phyloP scores from a whole-genome alignment of 352 stramenopile genomes.

The Phytophthora hybrid region DNA sequence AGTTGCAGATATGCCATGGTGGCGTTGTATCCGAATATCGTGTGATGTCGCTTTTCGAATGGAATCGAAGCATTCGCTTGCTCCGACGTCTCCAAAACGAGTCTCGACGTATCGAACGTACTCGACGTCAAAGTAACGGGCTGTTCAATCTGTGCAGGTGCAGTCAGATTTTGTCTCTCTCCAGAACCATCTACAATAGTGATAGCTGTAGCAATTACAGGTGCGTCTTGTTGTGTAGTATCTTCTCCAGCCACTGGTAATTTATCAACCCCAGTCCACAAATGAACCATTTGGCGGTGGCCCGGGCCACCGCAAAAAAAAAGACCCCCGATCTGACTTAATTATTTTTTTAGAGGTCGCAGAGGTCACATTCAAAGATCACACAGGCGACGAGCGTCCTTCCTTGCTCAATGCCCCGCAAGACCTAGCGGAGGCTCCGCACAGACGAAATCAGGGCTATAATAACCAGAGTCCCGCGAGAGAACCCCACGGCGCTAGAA shows the following conservation, averaged over 20 bases:
- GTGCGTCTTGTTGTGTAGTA: not conserved
- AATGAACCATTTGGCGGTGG: no score
- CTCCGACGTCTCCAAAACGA: conserved; percentile 22
- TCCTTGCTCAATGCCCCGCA: no score
- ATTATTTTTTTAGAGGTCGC: no score
- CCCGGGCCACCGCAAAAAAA: no score
- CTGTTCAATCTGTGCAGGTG: not conserved
- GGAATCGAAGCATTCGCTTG: conserved; percentile 24
- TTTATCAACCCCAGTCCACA: conserved; percentile 36
- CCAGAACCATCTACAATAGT: not conserved
- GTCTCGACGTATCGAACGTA: conserved; percentile 40
- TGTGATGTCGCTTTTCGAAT: conserved; percentile 56
- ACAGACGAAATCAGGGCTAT: no score
- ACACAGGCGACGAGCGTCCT: no score
- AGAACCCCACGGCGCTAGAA: no score
- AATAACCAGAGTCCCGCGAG: no score
- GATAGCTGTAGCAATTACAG: not conserved
- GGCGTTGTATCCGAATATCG: conserved; percentile 57
- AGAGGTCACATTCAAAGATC: no score
- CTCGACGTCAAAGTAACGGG: conserved; percentile 19
- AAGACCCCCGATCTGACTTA: no score
- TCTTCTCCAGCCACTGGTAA: conserved; percentile 23
- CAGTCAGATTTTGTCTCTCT: not conserved
- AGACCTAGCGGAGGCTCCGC: no score
- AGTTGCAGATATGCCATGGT: conserved; percentile 57